Evolutionary conservation across 257 asterid genomes (phyloP).

Genomic region (Capsicum chinense): DNA sequence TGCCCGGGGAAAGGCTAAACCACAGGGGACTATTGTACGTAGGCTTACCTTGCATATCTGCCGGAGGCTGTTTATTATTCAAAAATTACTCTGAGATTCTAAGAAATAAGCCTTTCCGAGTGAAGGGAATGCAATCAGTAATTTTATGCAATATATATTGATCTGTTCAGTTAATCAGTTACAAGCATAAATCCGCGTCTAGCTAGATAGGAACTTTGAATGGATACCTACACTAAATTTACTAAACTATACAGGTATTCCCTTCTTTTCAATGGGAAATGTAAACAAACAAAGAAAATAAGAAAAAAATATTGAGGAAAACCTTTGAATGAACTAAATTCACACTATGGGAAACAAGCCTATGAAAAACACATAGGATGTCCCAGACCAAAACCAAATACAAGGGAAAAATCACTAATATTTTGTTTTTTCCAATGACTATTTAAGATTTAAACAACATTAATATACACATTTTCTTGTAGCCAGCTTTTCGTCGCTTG

Average conservation of each 20-base stretch:
- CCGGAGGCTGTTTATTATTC: too few species aligned
- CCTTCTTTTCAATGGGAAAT: background rate
- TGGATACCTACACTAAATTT: too few species aligned
- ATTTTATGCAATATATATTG: background rate
- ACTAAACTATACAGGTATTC: slow-evolving; percentile 3
- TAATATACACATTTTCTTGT: background rate
- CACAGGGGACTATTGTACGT: too few species aligned
- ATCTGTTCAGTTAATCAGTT: background rate
- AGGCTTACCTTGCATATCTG: too few species aligned
- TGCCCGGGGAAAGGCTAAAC: too few species aligned
- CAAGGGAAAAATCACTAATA: background rate
- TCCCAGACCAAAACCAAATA: slow-evolving; percentile 12
- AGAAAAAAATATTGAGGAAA: background rate
- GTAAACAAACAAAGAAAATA: background rate
- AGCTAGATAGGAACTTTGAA: background rate
- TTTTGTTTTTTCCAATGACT: background rate
- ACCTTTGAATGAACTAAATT: slow-evolving; percentile 4
- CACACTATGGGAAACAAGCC: background rate
- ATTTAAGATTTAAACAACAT: background rate
- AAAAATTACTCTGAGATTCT: background rate
- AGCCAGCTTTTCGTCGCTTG: background rate
- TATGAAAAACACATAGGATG: slow-evolving; percentile 3
- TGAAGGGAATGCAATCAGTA: background rate
- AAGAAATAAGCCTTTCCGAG: background rate
- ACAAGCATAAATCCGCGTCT: background rate